Percentiles rank a stretch among this genome's conserved stretches.
Conservation (phyloP, 768 basidiomycete genomes). For the Mycena chlorophos region DNA sequence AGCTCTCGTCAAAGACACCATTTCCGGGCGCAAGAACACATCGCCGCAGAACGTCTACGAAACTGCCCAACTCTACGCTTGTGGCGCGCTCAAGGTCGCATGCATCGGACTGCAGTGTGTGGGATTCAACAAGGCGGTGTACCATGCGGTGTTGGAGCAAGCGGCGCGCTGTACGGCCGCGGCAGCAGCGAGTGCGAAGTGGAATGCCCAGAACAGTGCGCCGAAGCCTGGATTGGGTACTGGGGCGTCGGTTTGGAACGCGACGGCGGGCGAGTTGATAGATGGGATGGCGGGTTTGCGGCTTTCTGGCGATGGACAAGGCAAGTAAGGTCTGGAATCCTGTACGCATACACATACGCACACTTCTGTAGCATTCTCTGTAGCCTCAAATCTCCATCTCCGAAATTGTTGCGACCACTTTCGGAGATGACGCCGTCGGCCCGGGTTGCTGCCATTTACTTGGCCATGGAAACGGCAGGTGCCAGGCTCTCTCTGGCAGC, state of each 20-base stretch:
- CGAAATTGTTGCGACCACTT: too few species aligned
- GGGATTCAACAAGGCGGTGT: constrained; percentile 70
- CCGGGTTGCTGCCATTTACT: too few species aligned
- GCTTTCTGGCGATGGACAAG: neutral
- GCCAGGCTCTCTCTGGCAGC: too few species aligned
- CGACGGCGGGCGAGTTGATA: neutral
- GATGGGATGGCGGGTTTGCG: neutral
- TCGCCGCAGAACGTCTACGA: constrained; percentile 81
- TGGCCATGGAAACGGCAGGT: too few species aligned
- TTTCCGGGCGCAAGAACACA: constrained; percentile 68
- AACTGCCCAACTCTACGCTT: constrained; percentile 67
- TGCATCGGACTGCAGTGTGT: constrained; percentile 77
- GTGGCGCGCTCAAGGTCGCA: constrained; percentile 70
- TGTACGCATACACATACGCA: too few species aligned
- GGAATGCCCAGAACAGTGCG: neutral
- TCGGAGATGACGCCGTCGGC: too few species aligned
- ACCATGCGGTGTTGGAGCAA: constrained; percentile 65
- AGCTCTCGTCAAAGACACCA: constrained; percentile 69
- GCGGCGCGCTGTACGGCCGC: constrained; percentile 46
- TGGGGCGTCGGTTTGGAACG: neutral
- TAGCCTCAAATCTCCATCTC: too few species aligned
- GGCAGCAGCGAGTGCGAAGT: constrained; percentile 1
- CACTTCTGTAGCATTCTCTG: too few species aligned
- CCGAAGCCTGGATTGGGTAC: neutral
- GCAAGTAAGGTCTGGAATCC: too few species aligned